phyloP scores from a whole-genome alignment of 2,329 filamentous ascomycete genomes.

The Aspergillus ochraceus region DNA sequence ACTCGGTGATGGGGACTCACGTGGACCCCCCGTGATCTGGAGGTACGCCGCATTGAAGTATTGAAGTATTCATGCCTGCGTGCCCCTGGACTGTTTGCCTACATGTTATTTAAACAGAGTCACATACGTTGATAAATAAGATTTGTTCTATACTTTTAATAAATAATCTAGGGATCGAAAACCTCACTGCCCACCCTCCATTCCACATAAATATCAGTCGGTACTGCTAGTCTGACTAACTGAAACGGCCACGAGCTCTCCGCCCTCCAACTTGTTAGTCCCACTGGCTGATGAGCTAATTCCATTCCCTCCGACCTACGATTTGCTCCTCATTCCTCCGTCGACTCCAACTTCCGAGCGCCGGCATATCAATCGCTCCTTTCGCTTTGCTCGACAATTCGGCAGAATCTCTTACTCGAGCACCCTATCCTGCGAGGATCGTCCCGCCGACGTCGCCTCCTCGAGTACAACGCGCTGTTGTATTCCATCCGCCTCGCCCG shows the following conservation, averaged over 20 bases:
- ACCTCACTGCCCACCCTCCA: no score
- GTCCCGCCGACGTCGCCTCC: background rate
- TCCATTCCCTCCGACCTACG: slow-evolving; percentile 6
- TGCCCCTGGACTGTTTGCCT: background rate
- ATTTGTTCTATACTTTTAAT: no score
- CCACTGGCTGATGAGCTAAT: slow-evolving; percentile 32
- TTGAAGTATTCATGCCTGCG: no score
- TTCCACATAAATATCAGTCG: no score
- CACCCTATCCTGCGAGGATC: background rate
- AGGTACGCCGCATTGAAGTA: background rate
- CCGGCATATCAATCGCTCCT: background rate
- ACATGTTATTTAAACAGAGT: no score
- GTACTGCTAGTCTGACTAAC: no score
- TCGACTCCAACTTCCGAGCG: background rate
- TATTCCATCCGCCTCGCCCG: slow-evolving; percentile 20
- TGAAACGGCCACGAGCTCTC: slow-evolving; percentile 15
- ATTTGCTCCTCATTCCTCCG: slow-evolving; percentile 15
- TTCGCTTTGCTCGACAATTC: background rate
- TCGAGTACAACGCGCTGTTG: slow-evolving; percentile 13
- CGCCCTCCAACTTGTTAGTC: slow-evolving; percentile 21
- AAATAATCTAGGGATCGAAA: no score
- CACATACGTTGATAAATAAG: no score
- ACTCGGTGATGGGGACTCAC: slow-evolving; percentile 4
- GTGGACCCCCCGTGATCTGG: slow-evolving; percentile 16
- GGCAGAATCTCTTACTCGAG: background rate